Evolutionary conservation across 208 protist species (phyloP).

Genomic region (Spironucleus salmonicida): DNA sequence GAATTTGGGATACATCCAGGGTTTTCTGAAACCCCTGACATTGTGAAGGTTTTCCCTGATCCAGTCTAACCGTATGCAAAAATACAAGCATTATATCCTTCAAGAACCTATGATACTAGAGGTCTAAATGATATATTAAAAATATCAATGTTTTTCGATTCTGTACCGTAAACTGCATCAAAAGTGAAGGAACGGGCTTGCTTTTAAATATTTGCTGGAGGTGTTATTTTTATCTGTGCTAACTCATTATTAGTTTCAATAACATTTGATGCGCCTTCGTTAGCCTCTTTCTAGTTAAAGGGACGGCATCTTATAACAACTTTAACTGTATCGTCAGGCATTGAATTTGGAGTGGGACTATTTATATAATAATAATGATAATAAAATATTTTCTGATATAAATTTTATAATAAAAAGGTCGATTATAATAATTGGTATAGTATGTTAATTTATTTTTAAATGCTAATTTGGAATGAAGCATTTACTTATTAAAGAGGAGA

Average conservation of each 20-base stretch:
- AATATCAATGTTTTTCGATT: background rate
- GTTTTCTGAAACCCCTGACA: constrained; percentile 16
- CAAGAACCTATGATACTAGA: constrained; percentile 14
- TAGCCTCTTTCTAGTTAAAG: background rate
- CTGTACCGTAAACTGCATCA: background rate
- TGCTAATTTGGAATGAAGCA: too few species aligned
- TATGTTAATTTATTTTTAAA: too few species aligned
- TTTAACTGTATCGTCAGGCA: constrained; percentile 24
- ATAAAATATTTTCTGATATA: too few species aligned
- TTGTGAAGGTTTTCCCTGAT: constrained; percentile 28
- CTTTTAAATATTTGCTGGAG: background rate
- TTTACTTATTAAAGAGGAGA: too few species aligned
- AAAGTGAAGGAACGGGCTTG: background rate
- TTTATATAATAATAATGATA: too few species aligned
- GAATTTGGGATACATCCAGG: background rate
- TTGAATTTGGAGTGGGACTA: too few species aligned
- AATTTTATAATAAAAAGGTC: too few species aligned
- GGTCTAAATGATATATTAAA: constrained; percentile 8
- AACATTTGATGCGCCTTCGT: constrained; percentile 6
- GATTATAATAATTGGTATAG: too few species aligned
- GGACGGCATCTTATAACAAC: constrained; percentile 26
- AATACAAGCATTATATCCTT: constrained; percentile 40
- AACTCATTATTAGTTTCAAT: background rate
- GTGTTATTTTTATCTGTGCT: background rate
- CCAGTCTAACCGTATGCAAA: constrained; percentile 41